phyloP scores from a whole-genome alignment of 2,329 filamentous ascomycete genomes.

The Aspergillus aculeatus region DNA sequence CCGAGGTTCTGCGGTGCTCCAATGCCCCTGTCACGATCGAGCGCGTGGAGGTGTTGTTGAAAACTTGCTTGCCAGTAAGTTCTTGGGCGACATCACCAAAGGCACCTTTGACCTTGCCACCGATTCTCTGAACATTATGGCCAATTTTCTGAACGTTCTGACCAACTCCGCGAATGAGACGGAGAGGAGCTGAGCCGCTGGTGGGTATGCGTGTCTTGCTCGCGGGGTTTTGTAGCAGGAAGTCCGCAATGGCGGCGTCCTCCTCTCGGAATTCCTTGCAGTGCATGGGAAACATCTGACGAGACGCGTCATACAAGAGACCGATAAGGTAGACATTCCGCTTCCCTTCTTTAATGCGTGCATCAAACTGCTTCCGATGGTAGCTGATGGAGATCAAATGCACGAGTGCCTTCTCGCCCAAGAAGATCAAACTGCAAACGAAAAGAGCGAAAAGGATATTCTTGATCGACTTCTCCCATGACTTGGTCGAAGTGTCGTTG shows the following conservation, averaged over 20 bases:
- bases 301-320: constrained; percentile 85
- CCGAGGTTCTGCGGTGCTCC: constrained; percentile 77
- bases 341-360: constrained; percentile 84
- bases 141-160: constrained; percentile 75
- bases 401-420: constrained; percentile 60
- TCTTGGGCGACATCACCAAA: constrained; percentile 93
- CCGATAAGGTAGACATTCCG: constrained; percentile 77
- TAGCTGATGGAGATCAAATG: constrained; percentile 68
- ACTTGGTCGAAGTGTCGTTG: constrained; percentile 33
- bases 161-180: constrained; percentile 71
- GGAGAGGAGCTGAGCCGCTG: constrained; percentile 73
- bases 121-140: constrained; percentile 78
- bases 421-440: constrained; percentile 56
- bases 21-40: constrained; percentile 86
- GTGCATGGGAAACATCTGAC: constrained; percentile 86
- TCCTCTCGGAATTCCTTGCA: constrained; percentile 88
- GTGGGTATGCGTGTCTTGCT: constrained; percentile 36
- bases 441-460: constrained; percentile 59
- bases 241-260: constrained; percentile 87
- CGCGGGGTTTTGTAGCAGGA: constrained; percentile 63
- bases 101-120: constrained; percentile 88
- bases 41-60: constrained; percentile 87
- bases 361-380: constrained; percentile 65
- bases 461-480: constrained; percentile 57
- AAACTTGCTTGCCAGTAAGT: constrained; percentile 91